Evolutionary conservation across 2,329 filamentous ascomycete genomes (phyloP).

Genomic region (Stemphylium beticola): DNA sequence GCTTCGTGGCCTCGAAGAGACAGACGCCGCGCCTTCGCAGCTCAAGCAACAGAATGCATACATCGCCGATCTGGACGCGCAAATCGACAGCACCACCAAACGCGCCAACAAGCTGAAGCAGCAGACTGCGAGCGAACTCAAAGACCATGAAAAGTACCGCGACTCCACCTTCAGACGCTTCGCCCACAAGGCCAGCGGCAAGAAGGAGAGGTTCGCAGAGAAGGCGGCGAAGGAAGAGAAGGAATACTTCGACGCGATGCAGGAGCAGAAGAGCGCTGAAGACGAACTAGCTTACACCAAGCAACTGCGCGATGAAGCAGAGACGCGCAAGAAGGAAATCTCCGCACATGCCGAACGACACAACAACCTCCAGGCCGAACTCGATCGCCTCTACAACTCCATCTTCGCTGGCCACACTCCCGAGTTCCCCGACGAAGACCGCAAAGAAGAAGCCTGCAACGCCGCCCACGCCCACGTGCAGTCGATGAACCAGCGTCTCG

Average conservation of each 20-base stretch:
- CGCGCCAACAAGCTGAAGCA: conserved; percentile 24
- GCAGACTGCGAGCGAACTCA: conserved; percentile 30
- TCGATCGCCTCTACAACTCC: conserved; percentile 39
- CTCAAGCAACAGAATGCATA: conserved; percentile 41
- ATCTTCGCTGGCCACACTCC: conserved; percentile 43
- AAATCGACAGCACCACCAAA: conserved; percentile 27
- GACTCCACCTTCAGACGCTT: conserved; percentile 41
- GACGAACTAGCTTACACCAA: conserved; percentile 35
- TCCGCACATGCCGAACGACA: conserved; percentile 26
- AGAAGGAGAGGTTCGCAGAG: conserved; percentile 34
- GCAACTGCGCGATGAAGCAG: conserved; percentile 35
- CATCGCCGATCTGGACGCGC: conserved; percentile 33
- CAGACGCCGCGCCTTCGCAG: conserved; percentile 37
- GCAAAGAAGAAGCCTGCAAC: conserved; percentile 30
- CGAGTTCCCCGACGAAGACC: conserved; percentile 42
- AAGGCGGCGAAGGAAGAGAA: conserved; percentile 46
- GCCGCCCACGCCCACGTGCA: conserved; percentile 20
- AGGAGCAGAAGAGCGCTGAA: conserved; percentile 40
- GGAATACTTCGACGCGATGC: conserved; percentile 45
- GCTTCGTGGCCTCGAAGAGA: conserved; percentile 36
- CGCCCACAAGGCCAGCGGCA: conserved; percentile 40
- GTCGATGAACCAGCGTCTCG: conserved; percentile 22
- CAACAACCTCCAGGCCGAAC: conserved; percentile 29
- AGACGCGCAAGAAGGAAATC: conserved; percentile 21
- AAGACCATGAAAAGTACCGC: conserved; percentile 45